These are phyloP conservation scores for Flaveria sonorensis DNA, from an alignment of 129 eudicot species.

Conservation along the genomic window DNA sequence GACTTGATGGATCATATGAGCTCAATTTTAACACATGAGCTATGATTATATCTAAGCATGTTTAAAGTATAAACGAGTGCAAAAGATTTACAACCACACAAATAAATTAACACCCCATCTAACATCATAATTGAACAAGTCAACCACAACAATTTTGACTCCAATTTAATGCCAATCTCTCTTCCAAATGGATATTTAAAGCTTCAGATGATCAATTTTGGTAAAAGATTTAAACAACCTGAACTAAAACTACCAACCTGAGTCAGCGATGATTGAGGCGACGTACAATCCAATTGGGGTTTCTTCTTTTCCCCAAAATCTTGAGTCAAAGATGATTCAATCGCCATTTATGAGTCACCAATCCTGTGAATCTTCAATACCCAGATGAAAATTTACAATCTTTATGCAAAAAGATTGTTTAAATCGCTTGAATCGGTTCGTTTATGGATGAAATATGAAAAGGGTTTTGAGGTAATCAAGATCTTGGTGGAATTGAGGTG, in stretches of 20 bases:
- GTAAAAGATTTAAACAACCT: constrained; percentile 1
- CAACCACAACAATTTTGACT: constrained; percentile 28
- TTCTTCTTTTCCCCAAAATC: too few relatives aligned
- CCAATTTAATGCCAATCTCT: not conserved
- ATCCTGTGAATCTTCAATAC: constrained; percentile 20
- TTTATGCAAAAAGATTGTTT: constrained; percentile 16
- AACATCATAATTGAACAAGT: constrained; percentile 17
- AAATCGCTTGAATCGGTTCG: constrained; percentile 5
- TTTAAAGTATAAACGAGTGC: too few relatives aligned
- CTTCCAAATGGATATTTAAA: not conserved
- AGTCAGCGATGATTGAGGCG: too few relatives aligned
- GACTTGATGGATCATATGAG: not conserved
- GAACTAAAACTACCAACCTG: constrained; percentile 26
- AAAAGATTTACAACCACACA: not conserved
- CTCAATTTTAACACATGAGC: not conserved
- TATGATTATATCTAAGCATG: constrained; percentile 1
- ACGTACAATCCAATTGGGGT: too few relatives aligned
- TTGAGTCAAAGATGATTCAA: constrained; percentile 29
- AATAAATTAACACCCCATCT: not conserved
- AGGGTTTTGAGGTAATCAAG: constrained; percentile 15
- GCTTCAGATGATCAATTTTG: not conserved
- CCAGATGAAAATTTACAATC: constrained; percentile 31
- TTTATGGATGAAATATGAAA: constrained; percentile 15
- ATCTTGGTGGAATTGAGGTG: constrained; percentile 11
- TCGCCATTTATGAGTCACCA: constrained; percentile 18